Base-by-base conservation (phyloP, 306 rosid species). In the Trifolium dubium region DNA sequence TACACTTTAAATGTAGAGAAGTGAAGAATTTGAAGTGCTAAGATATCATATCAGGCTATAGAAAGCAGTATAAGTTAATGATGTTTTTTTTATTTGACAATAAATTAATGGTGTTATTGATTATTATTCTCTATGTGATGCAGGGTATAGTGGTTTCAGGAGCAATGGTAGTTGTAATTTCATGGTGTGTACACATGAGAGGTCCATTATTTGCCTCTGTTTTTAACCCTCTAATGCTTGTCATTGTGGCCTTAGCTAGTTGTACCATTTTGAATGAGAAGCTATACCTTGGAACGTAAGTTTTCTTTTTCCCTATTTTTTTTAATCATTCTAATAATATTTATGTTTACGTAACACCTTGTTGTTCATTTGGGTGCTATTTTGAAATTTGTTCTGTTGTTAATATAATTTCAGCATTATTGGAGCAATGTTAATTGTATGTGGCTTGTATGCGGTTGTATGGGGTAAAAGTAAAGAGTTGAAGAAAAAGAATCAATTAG, bases 391-490 rank as follows among this genome's bases (percentile, higher is more conserved):
- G 8, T 6, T 67, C 2, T 70, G 32, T 6, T 72, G 6, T 67
- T 7, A 14, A 67, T 59, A 14, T n/a, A n/a, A 67, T 49, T 76
- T 58, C 82, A 81, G 85, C 64, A 35, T 84, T 5, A 46, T 87
- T 67, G 91, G 86, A 63, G 82, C 81, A 11, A 30, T 71, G 50
- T 39, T 80, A 64, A 84, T 87, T 5, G 82, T 84, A 15, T 50
- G 83, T 35, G 88, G 91, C 2, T 78, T 87, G 28, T 84, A 87
- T 30, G 5, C 14, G 47, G 84, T 84, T 47, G 17, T 84, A 39
- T 87, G 91, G 91, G 87, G 85, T 5, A 87, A 87, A 72, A 61
- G 82, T 73, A 75, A 78, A 69, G 91, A 87, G 54, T 69, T 64
- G 77, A 80, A 80, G 66, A 82, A 35, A 59, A 77, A 1, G 10